Conservation (phyloP, 2,329 filamentous ascomycete species). For the Apiospora kogelbergensis region DNA sequence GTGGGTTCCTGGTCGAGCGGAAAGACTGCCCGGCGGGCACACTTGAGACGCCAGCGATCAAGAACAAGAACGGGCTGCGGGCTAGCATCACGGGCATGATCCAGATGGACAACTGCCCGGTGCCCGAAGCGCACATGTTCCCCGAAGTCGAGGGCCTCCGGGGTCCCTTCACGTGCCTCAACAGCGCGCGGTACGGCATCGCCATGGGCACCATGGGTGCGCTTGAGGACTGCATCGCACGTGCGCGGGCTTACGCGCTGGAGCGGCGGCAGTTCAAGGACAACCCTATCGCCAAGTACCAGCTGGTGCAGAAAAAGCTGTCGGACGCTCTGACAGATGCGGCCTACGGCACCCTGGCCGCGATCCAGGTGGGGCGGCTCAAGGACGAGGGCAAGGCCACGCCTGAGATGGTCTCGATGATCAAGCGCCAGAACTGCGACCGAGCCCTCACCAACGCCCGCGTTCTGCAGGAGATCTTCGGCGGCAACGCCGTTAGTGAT, state of each 20-base stretch:
- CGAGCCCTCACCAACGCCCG: constrained; percentile 78
- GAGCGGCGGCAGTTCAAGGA: constrained; percentile 95
- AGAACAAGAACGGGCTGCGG: constrained; percentile 91
- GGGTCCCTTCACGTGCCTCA: constrained; percentile 92
- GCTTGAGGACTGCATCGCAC: constrained; percentile 83
- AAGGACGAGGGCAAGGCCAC: constrained; percentile 88
- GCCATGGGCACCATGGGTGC: constrained; percentile 92
- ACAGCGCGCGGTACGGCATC: constrained; percentile 91
- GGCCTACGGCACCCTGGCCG: constrained; percentile 85
- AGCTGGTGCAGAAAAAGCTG: constrained; percentile 97
- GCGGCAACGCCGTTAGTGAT: constrained; percentile 96
- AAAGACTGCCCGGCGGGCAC: constrained; percentile 83
- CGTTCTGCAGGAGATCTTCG: constrained; percentile 89
- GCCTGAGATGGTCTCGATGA: constrained; percentile 95
- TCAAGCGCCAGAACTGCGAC: constrained; percentile 98
- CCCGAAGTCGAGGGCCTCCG: constrained; percentile 81
- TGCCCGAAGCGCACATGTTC: constrained; percentile 91
- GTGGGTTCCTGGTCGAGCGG: constrained; percentile 87
- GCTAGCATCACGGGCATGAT: constrained; percentile 98
- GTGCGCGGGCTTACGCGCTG: constrained; percentile 82
- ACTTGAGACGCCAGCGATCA: constrained; percentile 86
- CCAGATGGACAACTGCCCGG: constrained; percentile 86
- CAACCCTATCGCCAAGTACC: constrained; percentile 93
- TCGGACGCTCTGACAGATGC: constrained; percentile 90
- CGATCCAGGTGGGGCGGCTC: constrained; percentile 85